Evolutionary conservation across 352 stramenopile genomes (phyloP), one percentile per base, ranked within the genome.

Genomic region (Peronosclerospora sorghi): DNA sequence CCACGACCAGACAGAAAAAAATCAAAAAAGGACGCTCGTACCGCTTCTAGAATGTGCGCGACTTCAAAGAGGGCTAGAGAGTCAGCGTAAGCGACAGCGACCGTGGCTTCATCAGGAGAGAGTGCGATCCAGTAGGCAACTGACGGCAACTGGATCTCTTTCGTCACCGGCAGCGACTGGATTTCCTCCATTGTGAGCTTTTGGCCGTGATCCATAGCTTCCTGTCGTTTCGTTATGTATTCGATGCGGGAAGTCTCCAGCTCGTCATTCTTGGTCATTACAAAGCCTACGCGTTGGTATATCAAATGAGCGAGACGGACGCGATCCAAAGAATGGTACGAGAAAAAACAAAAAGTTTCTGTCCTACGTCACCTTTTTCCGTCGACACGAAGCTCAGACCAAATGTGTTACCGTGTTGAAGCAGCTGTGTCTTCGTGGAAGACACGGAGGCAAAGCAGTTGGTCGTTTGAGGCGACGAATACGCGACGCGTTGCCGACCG

Each of bases 331-430:
- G n/a, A n/a, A n/a, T n/a, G n/a, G n/a, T n/a, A n/a, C n/a, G n/a
- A n/a, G n/a, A n/a, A n/a, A n/a, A n/a, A n/a, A n/a, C n/a, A n/a
- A n/a, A n/a, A n/a, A n/a, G n/a, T n/a, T n/a, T n/a, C n/a, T n/a
- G n/a, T n/a, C n/a, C n/a, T n/a, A n/a, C n/a, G n/a, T 12, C 19
- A 75, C 70, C 70, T 44, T 35, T 55, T 4, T 60, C 49, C 9
- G 60, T 47, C 20, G 62, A 50, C 13, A 81, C 40, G 41, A 86
- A 81, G 36, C 48, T 79, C 12, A 83, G 32, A 24, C 75, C 75
- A 43, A 62, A 79, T 2, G 37, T 42, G 54, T 83, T 85, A 46
- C 73, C 72, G 37, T 84, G 75, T 40, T 63, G 61, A n/a, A 80
- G 35, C 52, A 72, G 36, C 39, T 79, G 61, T 32, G 61, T 72